Percentiles rank a stretch among this genome's conserved stretches.
These are phyloP conservation scores for Candida bentonensis DNA, from an alignment of 805 yeast genomes.

Conservation along the genomic window DNA sequence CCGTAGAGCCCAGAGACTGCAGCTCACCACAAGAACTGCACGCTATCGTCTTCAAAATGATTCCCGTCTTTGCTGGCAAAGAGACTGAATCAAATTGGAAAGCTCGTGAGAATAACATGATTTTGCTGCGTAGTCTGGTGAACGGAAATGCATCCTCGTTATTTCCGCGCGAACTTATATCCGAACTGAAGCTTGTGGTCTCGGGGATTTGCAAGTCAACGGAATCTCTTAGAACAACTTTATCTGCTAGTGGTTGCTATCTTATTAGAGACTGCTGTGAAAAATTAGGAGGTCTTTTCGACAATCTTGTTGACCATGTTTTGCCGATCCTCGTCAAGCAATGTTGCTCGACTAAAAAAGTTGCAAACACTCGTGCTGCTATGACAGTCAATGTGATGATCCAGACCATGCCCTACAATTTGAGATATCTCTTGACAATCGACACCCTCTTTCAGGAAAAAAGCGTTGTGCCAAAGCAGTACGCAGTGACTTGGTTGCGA, in stretches of 20 bases:
- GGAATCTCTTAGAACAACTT: slow-evolving; percentile 68
- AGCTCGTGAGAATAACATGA: slow-evolving; percentile 47
- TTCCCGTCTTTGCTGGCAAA: slow-evolving; percentile 40
- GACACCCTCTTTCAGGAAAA: slow-evolving; percentile 47
- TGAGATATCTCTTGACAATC: slow-evolving; percentile 37
- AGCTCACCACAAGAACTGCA: slow-evolving; percentile 18
- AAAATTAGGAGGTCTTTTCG: slow-evolving; percentile 14
- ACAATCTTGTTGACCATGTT: slow-evolving; percentile 33
- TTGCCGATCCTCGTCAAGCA: slow-evolving; percentile 36
- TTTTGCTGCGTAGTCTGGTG: slow-evolving; percentile 42
- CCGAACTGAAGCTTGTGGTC: slow-evolving; percentile 28
- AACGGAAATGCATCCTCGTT: slow-evolving; percentile 39
- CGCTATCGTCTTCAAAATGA: slow-evolving; percentile 19
- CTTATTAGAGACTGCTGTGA: slow-evolving; percentile 46
- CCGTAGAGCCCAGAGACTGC: slow-evolving; percentile 22
- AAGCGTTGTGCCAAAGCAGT: slow-evolving; percentile 54
- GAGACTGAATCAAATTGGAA: slow-evolving; percentile 89
- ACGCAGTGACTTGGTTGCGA: slow-evolving; percentile 57
- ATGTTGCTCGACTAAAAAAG: slow-evolving; percentile 46
- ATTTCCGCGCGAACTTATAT: slow-evolving; percentile 21
- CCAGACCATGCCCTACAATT: slow-evolving; percentile 38
- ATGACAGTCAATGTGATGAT: slow-evolving; percentile 35
- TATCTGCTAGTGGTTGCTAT: slow-evolving; percentile 63
- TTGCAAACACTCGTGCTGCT: slow-evolving; percentile 39
- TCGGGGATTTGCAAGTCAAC: slow-evolving; percentile 56